A percentile compares a stretch with the other conserved stretches of the same genome.
Conservation (phyloP, 2,329 filamentous ascomycete genomes). For the Aspergillus latus region DNA sequence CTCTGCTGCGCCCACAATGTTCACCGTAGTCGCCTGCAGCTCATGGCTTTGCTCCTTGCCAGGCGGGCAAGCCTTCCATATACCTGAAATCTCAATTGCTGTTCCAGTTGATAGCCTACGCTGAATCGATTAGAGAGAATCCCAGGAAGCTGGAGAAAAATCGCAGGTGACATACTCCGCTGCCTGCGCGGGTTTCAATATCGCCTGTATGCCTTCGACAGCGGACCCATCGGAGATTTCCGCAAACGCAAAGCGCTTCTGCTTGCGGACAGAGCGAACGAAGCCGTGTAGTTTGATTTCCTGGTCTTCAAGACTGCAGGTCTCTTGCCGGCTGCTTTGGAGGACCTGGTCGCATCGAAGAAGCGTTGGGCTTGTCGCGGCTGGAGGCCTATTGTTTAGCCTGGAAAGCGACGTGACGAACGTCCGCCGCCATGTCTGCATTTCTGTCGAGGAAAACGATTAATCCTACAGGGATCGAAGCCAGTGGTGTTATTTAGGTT, state of each 20-base stretch:
- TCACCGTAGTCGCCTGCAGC: slow-evolving; percentile 69
- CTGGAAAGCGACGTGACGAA: slow-evolving; percentile 39
- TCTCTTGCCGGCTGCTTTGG: slow-evolving; percentile 29
- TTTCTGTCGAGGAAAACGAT: slow-evolving; percentile 24
- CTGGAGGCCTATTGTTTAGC: slow-evolving; percentile 27
- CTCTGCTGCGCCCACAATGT: slow-evolving; percentile 74
- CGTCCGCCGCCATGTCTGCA: slow-evolving; percentile 43
- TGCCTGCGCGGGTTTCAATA: slow-evolving; percentile 70
- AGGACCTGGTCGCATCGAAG: slow-evolving; percentile 43
- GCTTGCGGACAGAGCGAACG: slow-evolving; percentile 79
- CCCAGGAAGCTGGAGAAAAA: background rate
- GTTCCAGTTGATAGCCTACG: slow-evolving; percentile 75
- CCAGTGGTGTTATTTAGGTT: background rate
- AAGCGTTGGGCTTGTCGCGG: slow-evolving; percentile 20
- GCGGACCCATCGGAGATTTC: slow-evolving; percentile 86
- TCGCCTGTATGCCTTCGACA: slow-evolving; percentile 73
- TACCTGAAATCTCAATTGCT: slow-evolving; percentile 73
- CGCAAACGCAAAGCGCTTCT: slow-evolving; percentile 81
- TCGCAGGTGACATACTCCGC: slow-evolving; percentile 60
- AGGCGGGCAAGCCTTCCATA: slow-evolving; percentile 69
- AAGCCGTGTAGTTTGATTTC: slow-evolving; percentile 69
- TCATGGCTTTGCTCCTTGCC: slow-evolving; percentile 74
- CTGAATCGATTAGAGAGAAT: slow-evolving; percentile 18
- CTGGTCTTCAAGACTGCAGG: slow-evolving; percentile 36
- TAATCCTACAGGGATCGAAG: background rate